Base-by-base conservation (phyloP, 805 yeast genomes). In the Kazachstania kunashirensis region DNA sequence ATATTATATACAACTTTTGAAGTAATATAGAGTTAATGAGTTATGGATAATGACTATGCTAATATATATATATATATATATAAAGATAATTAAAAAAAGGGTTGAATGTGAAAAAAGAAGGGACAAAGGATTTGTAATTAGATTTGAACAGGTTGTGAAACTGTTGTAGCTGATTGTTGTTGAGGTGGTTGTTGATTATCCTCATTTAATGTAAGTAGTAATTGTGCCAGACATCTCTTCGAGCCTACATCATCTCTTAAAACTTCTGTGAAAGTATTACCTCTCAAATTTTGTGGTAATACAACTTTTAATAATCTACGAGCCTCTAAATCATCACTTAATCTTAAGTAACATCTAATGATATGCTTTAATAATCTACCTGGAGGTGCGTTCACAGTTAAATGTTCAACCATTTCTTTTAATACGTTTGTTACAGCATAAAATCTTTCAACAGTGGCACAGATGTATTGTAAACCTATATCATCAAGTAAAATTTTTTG, bases 391-490 rank as follows among this genome's bases (percentile, higher is more conserved):
- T 75, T 71, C 33, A 73, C 71, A 2, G 78, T 75, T 42, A 89
- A 65, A 61, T 89, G 96, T 37, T 81, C 84, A 32, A 92, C 88
- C 94, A 92, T 92, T 32, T 63, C 74, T 27, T 83, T 74, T 43
- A 89, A 69, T 2, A 92, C 98, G 37, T 83, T 78, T 1, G 92
- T 82, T 17, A 92, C 96, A 1, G 97, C 96, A 44, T 81, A 84
- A 56, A 89, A 89, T 49, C 98, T 70, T 60, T 89, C 97, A 55
- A 79, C 84, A 0, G 97, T 89, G 40, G 94, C 95, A 63, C 97
- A 92, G 16, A 92, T 84, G 61, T 92, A 92, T 15, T 78, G 74
- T 42, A 89, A 70, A 0, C 98, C 98, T 47, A 80, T 76, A 52
- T 89, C 96, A 61, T 92, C 97, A 46, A 86, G 71, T 35, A 89